These are phyloP conservation scores for Pigoraptor vietnamica DNA, from an alignment of 78 protist species.

Conservation along the genomic window DNA sequence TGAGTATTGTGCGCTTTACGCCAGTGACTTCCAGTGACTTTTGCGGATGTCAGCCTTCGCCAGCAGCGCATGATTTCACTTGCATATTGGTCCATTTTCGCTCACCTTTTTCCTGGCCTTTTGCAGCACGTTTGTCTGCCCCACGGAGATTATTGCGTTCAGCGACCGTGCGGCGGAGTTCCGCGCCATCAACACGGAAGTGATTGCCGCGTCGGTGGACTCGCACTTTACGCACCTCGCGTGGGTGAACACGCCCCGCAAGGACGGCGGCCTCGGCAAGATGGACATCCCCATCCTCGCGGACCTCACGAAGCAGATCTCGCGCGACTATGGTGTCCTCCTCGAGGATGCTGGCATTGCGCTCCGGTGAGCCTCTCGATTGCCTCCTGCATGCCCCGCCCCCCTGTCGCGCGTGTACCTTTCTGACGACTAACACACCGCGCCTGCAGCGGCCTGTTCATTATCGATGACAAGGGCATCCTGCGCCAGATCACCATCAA, in stretches of 20 bases:
- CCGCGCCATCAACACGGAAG: slow-evolving; percentile 50
- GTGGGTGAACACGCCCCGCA: slow-evolving; percentile 88
- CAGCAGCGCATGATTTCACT: too few species aligned
- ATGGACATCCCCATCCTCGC: slow-evolving; percentile 83
- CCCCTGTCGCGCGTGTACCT: not conserved
- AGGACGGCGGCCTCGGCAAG: slow-evolving; percentile 88
- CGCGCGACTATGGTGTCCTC: slow-evolving; percentile 80
- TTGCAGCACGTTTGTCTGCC: slow-evolving; percentile 88
- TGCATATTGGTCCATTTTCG: too few species aligned
- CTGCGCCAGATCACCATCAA: slow-evolving; percentile 59
- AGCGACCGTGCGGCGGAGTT: slow-evolving; percentile 80
- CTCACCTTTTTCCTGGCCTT: slow-evolving; percentile 21
- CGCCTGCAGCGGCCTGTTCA: slow-evolving; percentile 48
- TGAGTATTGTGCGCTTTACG: not conserved
- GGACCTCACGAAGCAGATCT: slow-evolving; percentile 74
- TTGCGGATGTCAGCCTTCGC: too few species aligned
- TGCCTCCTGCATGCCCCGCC: not conserved
- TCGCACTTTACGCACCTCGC: slow-evolving; percentile 80
- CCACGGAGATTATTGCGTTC: slow-evolving; percentile 93
- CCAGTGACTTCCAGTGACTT: too few species aligned
- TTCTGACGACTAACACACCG: not conserved
- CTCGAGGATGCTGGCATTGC: slow-evolving; percentile 61
- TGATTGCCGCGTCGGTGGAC: slow-evolving; percentile 79
- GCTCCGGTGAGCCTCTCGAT: slow-evolving; percentile 20
- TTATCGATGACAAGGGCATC: slow-evolving; percentile 68